Base-by-base conservation (phyloP, 1,139 yeast species). In the Hyphopichia pseudoburtonii region DNA sequence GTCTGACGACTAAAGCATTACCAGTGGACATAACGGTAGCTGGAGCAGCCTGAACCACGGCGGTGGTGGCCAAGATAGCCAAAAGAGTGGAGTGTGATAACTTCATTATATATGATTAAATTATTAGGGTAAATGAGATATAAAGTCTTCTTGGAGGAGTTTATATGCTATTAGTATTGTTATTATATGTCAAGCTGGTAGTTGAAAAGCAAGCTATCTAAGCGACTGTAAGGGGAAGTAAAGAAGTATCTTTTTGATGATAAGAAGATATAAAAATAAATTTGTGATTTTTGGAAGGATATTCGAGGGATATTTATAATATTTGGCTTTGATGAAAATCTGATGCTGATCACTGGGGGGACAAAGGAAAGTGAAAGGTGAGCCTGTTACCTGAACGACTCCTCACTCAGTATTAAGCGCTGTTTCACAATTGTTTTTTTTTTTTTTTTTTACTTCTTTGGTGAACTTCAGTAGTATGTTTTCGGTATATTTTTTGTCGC, bases 11-110 rank as follows among this genome's bases (percentile, higher is more conserved):
- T 30, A 64, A 40, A 27, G 18, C 26, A 7, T 23, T 14, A 23
- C n/a, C 25, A 12, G 53, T 57, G 21, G 51, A 36, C 36, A 47
- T 48, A 35, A 51, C 41, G 35, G 50, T 46, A 36, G 66, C 48
- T 48, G 76, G 75, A 32, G 73, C 73, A 41, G 76, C 73, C 37
- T 59, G 52, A 35, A 62, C 73, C 33, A 64, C 52, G 35, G 73
- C 58, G 32, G 69, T 45, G 33, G 76, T 45, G 37, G 72, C 73
- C 47, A 69, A 60, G 48, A 71, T 52, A 40, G 76, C 74, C 42
- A 67, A 54, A 41, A 66, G 56, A 37, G 76, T 59, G 39, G 76
- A 54, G 43, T 67, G 60, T 32, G 76, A 55, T 38, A 71, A 65
- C 62, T 69, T 71, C 77, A 71, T 71, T 31, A n/a, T 31, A 14